Base-by-base conservation (phyloP, 306 rosid genomes). In the Dalbergia cultrata region DNA sequence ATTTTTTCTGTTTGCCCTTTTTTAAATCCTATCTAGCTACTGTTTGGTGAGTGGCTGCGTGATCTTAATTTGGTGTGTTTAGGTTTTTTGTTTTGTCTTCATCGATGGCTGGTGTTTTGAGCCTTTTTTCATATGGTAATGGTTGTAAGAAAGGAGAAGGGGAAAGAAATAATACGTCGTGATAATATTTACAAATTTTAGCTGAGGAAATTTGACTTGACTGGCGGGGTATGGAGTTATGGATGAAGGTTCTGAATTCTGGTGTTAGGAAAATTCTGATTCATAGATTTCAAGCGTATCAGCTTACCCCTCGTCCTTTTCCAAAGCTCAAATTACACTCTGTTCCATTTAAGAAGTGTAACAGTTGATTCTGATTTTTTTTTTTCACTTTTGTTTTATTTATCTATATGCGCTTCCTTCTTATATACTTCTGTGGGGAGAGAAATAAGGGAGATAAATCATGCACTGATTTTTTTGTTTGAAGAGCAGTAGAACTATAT, bases 41-140 rank as follows among this genome's bases (percentile, higher is more conserved):
- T 82, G 50, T 72, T 69, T 2, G 22, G 47, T n/a, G 41, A 67
- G 57, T 61, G 33, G 52, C 58, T 18, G 71, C 49, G 7, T 37
- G 43, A 7, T 52, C 18, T 7, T 43, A 3, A 1, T 4, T 67
- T 9, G 1, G 4, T 59, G 68, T 50, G 5, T 17, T 39, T 67
- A 31, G 35, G 19, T 18, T 31, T 74, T 74, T 18, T 16, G 22
- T 59, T 70, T 18, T 3, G 39, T 76, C 52, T 37, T 7, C 6
- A 9, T 1, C 17, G 2, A 0, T 11, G 59, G 9, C n/a, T 31
- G 21, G 7, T 67, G 13, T 22, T 58, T 78, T 70, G 8, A 45
- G 21, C 50, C 13, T 35, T 65, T 64, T 35, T 50, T 49, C 16
- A 13, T 14, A 33, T 26, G 21, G 18, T 44, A 21, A 45, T 74